These are phyloP conservation scores for Lactarius vividus DNA, from an alignment of 768 basidiomycete species.

Conservation along the genomic window DNA sequence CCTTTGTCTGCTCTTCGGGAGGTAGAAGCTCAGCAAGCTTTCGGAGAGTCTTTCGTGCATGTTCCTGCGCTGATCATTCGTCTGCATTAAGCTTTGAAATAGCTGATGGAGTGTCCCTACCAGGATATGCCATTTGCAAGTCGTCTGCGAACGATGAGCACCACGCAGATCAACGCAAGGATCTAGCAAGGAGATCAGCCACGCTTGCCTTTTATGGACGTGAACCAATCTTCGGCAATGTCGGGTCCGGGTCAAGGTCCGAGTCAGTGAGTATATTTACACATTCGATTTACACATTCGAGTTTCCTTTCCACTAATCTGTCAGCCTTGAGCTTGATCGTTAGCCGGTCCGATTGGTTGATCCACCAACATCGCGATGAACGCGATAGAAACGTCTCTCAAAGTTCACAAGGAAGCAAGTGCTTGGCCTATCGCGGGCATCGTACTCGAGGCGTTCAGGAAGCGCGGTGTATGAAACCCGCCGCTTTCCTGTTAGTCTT, in stretches of 20 bases:
- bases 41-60: conserved; percentile 52
- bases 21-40: conserved; percentile 52
- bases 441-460: not conserved
- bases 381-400: not conserved
- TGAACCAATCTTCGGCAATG: too few relatives aligned
- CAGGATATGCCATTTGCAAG: conserved; percentile 8
- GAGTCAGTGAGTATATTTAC: too few relatives aligned
- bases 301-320: not conserved
- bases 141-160: not conserved
- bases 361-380: not conserved
- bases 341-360: not conserved
- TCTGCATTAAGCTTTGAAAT: not conserved
- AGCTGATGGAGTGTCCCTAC: not conserved
- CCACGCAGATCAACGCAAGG: not conserved
- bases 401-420: not conserved
- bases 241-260: not conserved
- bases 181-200: not conserved
- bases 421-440: not conserved
- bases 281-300: too few relatives aligned
- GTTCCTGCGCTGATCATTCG: conserved; percentile 44
- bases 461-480: not conserved
- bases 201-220: not conserved
- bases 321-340: not conserved
- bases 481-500: not conserved
- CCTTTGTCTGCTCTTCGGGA: conserved; percentile 50